Conservation (phyloP, 805 yeast species). For the Saccharomycopsis oosterbeekiorum region DNA sequence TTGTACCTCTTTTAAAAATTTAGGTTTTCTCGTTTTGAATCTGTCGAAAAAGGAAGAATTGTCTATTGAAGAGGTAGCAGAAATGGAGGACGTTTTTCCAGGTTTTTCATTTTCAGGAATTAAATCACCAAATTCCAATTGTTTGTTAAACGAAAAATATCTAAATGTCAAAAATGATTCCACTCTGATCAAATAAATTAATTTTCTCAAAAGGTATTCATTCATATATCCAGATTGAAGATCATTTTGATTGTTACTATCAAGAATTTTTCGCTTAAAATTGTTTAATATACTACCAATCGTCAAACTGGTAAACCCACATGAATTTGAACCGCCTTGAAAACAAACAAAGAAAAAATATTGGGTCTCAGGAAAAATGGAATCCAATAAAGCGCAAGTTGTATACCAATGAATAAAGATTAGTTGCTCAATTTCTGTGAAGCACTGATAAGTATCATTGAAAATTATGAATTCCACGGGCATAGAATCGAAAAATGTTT, state of each 20-base stretch:
- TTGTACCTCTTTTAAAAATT: conserved; percentile 8
- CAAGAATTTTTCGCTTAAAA: not conserved
- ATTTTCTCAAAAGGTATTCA: conserved; percentile 1
- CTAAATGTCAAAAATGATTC: conserved; percentile 12
- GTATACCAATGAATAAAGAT: conserved; percentile 15
- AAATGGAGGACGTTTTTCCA: not conserved
- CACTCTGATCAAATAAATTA: conserved; percentile 10
- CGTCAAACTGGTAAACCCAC: conserved; percentile 6
- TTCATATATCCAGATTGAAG: not conserved
- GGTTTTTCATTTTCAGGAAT: not conserved
- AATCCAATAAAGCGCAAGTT: conserved; percentile 8
- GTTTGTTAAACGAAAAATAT: conserved; percentile 1
- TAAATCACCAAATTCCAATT: not conserved
- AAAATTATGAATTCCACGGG: conserved; percentile 9
- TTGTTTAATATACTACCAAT: conserved; percentile 7
- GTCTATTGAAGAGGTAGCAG: not conserved
- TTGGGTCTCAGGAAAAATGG: conserved; percentile 12
- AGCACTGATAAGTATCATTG: not conserved
- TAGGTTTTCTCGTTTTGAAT: conserved; percentile 8
- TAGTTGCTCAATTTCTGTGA: conserved; percentile 8
- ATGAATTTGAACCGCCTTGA: conserved; percentile 7
- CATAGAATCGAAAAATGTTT: conserved; percentile 4
- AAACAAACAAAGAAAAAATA: conserved; percentile 14
- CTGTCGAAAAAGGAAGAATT: not conserved
- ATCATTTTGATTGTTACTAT: not conserved